Evolutionary conservation across 2,329 filamentous ascomycete species (phyloP).

Genomic region (Arthroderma sp.): DNA sequence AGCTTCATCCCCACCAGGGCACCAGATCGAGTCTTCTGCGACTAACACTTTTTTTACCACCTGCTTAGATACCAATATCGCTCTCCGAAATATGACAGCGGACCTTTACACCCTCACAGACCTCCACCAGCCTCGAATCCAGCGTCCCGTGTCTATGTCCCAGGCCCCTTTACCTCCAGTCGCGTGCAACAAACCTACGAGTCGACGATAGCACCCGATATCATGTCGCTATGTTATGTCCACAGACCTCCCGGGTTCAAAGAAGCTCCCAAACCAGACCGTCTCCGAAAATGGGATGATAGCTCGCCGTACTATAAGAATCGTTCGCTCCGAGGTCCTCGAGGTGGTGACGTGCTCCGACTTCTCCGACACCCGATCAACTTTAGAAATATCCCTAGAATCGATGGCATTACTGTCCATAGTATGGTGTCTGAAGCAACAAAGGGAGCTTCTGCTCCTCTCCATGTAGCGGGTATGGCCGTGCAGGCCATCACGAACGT

Average conservation of each 20-base stretch:
- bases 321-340: constrained; percentile 67
- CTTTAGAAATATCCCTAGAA: constrained; percentile 73
- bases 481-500: constrained; percentile 76
- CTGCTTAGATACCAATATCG: constrained; percentile 74
- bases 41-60: not conserved
- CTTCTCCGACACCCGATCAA: constrained; percentile 45
- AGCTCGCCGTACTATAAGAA: constrained; percentile 92
- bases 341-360: constrained; percentile 53
- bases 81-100: constrained; percentile 86
- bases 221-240: constrained; percentile 77
- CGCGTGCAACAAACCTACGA: constrained; percentile 84
- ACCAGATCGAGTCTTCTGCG: not conserved
- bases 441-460: constrained; percentile 54
- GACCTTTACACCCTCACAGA: constrained; percentile 84
- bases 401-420: constrained; percentile 71
- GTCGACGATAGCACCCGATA: constrained; percentile 70
- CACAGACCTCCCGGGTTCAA: constrained; percentile 70
- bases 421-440: constrained; percentile 56
- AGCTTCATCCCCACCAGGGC: constrained; percentile 7
- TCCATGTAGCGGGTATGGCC: constrained; percentile 73
- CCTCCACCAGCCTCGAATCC: constrained; percentile 78
- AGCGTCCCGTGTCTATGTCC: constrained; percentile 72
- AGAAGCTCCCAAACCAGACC: constrained; percentile 44
- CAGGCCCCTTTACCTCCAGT: constrained; percentile 79
- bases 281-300: constrained; percentile 74